Percentiles rank a stretch among this genome's conserved stretches.
phyloP scores from a whole-genome alignment of 164 flowering plant species.

The Annona squamosa region DNA sequence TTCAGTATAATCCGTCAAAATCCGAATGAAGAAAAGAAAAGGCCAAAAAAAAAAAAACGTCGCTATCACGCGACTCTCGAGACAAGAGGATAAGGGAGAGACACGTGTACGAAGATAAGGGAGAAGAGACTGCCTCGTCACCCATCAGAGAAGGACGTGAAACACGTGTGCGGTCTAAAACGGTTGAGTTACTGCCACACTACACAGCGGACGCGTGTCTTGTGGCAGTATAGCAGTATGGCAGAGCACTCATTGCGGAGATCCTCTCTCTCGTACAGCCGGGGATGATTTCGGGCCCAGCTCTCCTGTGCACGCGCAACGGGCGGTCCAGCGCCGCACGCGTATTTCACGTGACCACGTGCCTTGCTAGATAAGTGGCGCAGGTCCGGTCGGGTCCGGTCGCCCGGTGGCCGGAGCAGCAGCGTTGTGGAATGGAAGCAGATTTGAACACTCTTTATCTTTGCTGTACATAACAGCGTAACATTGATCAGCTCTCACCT shows the following conservation, averaged over 20 bases:
- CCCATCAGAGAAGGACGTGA: background rate
- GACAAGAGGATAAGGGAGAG: background rate
- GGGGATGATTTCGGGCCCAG: too few relatives aligned
- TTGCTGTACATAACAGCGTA: too few relatives aligned
- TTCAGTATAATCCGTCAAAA: background rate
- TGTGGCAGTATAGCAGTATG: background rate
- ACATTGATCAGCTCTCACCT: too few relatives aligned
- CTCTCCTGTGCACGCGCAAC: background rate
- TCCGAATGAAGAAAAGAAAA: background rate
- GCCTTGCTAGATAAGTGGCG: background rate
- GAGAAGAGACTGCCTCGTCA: background rate
- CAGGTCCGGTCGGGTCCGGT: background rate
- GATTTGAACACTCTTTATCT: too few relatives aligned
- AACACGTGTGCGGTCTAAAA: slow-evolving; percentile 2
- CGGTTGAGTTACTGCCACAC: too few relatives aligned
- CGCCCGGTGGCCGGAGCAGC: background rate
- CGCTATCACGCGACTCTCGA: slow-evolving; percentile 4
- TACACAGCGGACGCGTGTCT: background rate
- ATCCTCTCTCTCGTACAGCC: slow-evolving; percentile 4
- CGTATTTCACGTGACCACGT: background rate
- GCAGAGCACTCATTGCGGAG: background rate
- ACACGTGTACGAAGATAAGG: background rate
- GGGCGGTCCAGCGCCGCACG: background rate
- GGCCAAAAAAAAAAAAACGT: background rate
- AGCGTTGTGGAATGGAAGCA: background rate